phyloP scores from a whole-genome alignment of 2,329 filamentous ascomycete species.

The Botrytis paeoniae region DNA sequence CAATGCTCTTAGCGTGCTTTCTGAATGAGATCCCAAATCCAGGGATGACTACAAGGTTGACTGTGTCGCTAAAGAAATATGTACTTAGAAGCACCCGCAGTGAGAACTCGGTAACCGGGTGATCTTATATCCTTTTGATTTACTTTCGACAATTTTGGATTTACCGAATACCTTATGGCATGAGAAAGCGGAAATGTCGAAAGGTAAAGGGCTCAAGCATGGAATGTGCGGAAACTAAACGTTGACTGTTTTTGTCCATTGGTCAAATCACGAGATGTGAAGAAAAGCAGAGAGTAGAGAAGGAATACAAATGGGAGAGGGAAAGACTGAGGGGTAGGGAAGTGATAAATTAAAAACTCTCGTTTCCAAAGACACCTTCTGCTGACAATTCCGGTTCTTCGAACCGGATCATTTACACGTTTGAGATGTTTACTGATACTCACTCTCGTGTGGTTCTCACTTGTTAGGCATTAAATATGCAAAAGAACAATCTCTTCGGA shows the following conservation, averaged over 20 bases:
- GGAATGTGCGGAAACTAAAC: background rate
- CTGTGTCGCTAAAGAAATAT: background rate
- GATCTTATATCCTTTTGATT: background rate
- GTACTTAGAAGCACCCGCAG: background rate
- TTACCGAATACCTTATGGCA: background rate
- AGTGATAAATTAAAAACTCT: too few relatives aligned
- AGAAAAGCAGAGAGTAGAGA: background rate
- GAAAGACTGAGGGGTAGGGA: too few relatives aligned
- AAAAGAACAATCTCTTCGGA: too few relatives aligned
- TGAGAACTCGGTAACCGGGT: background rate
- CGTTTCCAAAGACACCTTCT: too few relatives aligned
- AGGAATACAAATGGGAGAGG: background rate
- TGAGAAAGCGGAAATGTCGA: background rate
- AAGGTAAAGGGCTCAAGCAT: background rate
- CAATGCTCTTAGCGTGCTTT: too few relatives aligned
- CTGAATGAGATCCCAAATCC: background rate
- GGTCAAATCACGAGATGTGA: background rate
- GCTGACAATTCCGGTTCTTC: too few relatives aligned
- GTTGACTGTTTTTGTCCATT: fast-evolving
- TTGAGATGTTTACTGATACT: too few relatives aligned
- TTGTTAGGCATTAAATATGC: too few relatives aligned
- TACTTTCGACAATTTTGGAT: background rate
- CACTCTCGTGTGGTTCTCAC: too few relatives aligned
- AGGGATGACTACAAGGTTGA: background rate
- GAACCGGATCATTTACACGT: too few relatives aligned